phyloP scores from a whole-genome alignment of 495 filamentous ascomycete genomes.

The Daldinia childiae region DNA sequence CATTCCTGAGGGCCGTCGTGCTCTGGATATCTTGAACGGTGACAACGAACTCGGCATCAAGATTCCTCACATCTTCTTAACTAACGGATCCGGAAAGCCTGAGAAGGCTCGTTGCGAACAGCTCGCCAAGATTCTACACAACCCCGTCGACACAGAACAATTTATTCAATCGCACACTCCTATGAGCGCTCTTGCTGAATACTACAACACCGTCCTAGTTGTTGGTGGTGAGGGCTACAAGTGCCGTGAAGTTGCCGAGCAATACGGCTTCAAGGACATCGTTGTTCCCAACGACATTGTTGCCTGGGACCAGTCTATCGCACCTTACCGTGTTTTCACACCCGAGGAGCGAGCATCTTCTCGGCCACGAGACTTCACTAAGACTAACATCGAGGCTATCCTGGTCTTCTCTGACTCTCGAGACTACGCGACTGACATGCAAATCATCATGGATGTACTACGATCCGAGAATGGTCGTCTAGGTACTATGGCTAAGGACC shows the following conservation, averaged over 20 bases:
- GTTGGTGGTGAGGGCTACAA: conserved; percentile 73
- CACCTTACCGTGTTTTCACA: conserved; percentile 70
- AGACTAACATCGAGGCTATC: conserved; percentile 81
- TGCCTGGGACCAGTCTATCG: conserved; percentile 67
- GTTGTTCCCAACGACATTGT: conserved; percentile 74
- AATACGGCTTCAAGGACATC: conserved; percentile 73
- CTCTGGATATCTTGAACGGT: conserved; percentile 71
- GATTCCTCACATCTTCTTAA: conserved; percentile 76
- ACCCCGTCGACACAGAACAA: conserved; percentile 68
- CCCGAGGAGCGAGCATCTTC: conserved; percentile 66
- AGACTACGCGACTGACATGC: conserved; percentile 84
- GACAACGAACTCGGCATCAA: conserved; percentile 75
- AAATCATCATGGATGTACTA: conserved; percentile 87
- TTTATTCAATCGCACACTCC: conserved; percentile 76
- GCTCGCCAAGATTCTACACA: conserved; percentile 65
- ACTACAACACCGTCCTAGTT: conserved; percentile 71
- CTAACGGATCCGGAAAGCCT: conserved; percentile 72
- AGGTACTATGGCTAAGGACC: conserved; percentile 71
- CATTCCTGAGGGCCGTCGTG: conserved; percentile 67
- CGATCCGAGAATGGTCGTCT: conserved; percentile 76
- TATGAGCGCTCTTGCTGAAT: conserved; percentile 72
- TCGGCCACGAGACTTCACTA: conserved; percentile 68
- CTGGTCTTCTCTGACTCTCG: conserved; percentile 84
- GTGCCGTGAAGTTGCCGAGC: conserved; percentile 71
- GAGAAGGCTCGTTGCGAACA: conserved; percentile 66